Conservation (phyloP, 2,329 filamentous ascomycete species). For the Nemania abortiva region DNA sequence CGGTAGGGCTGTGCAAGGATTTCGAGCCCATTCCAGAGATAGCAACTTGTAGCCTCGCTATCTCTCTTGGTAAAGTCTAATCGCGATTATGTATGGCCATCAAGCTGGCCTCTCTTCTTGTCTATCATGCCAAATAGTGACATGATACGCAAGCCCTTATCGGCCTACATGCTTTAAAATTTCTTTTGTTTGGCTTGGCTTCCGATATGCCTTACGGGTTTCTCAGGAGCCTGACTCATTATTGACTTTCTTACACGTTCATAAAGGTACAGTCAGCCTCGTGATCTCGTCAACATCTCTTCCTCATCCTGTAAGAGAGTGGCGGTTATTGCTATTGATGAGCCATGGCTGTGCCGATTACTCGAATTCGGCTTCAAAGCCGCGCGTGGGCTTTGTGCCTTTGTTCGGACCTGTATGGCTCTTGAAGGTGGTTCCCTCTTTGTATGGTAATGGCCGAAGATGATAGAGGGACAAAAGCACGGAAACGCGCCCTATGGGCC, state of each 20-base stretch:
- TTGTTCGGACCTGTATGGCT: constrained; percentile 43
- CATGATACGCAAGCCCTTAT: constrained; percentile 24
- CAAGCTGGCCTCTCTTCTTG: not conserved
- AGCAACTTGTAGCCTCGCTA: constrained; percentile 18
- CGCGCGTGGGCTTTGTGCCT: constrained; percentile 42
- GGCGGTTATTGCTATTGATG: constrained; percentile 29
- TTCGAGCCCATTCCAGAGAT: not conserved
- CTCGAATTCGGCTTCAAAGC: constrained; percentile 44
- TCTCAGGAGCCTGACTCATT: not conserved
- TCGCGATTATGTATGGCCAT: not conserved
- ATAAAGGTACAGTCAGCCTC: constrained; percentile 17
- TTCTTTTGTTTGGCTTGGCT: constrained; percentile 5
- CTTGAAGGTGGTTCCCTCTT: constrained; percentile 41
- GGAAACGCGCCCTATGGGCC: constrained; percentile 23
- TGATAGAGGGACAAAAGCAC: constrained; percentile 42
- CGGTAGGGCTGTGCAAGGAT: constrained; percentile 19
- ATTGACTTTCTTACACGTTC: not conserved
- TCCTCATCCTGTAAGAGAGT: constrained; percentile 3
- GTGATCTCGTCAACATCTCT: constrained; percentile 21
- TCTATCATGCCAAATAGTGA: constrained; percentile 12
- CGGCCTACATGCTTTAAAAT: not conserved
- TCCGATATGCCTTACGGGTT: not conserved
- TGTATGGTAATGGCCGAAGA: constrained; percentile 41
- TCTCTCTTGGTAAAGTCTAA: constrained; percentile 15
- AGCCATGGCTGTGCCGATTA: constrained; percentile 42